Conservation (phyloP, 2,329 filamentous ascomycete species). For the Fusarium fracticaudum region DNA sequence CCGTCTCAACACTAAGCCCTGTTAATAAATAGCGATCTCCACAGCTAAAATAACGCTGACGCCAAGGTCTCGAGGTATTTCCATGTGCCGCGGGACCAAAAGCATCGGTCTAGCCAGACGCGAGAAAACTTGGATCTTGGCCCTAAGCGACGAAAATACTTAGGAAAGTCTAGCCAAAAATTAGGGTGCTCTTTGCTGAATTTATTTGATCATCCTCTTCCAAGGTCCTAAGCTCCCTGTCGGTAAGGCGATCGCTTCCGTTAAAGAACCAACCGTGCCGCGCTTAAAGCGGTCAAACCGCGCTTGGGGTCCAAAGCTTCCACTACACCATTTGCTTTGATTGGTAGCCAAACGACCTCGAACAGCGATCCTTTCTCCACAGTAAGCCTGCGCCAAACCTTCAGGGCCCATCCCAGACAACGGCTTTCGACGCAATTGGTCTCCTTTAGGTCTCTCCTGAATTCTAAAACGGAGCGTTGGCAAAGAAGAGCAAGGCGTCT, state of each 20-base stretch:
- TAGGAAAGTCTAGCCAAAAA: accelerated
- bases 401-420: background rate
- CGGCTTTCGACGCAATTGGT: background rate
- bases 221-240: background rate
- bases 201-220: background rate
- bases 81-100: background rate
- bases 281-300: background rate
- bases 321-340: background rate
- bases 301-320: background rate
- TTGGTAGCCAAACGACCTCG: background rate
- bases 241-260: background rate
- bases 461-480: background rate
- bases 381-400: background rate
- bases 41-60: background rate
- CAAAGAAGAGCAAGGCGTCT: background rate
- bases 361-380: background rate
- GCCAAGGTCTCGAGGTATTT: background rate
- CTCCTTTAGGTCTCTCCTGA: background rate
- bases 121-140: background rate
- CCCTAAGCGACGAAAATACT: background rate
- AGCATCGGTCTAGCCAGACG: no score
- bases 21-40: background rate
- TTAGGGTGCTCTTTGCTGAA: accelerated
- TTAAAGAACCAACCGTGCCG: background rate
- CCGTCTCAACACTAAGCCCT: background rate